Base-by-base conservation (phyloP, 495 filamentous ascomycete species). In the Daldinia caldariorum region DNA sequence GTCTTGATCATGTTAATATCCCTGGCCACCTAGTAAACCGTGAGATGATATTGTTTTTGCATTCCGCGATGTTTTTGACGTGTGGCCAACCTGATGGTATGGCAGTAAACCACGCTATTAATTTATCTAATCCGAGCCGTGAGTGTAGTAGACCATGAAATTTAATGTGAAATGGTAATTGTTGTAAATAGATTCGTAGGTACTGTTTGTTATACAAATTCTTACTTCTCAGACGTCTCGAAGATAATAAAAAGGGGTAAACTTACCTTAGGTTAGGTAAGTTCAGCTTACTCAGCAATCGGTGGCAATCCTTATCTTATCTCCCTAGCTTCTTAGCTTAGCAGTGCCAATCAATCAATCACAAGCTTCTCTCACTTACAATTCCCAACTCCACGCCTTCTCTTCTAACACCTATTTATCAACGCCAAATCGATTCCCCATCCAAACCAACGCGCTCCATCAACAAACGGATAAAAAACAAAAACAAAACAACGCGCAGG, bases 1-100 rank as follows among this genome's bases (percentile, higher is more conserved):
- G 61, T 45, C 69, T 64, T 64, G 53, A 72, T 62, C 32, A 60
- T 18, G 12, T 34, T 55, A 37, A 72, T 68, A 68, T 65, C 26
- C 56, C 13, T 32, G 39, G 32, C 65, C 37, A 41, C 38, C 26
- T 26, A 26, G 3, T 22, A 37, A 61, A 13, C 18, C 39, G 58
- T 55, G 57, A 61, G 65, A 34, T 16, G 29, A 45, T 58, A 61
- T 58, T 9, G 18, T 41, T 58, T 71, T 68, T 68, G 64, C 61
- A 66, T 68, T 26, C 62, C 61, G 59, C 55, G 31, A 71, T 51
- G 20, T 7, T 53, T 47, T 66, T 58, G 58, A 53, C 47, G 16
- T 35, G 38, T 18, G 26, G 41, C 26, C 26, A 47, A 13, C n/a
- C 37, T 16, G 32, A 18, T 37, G 32, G 8, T 10, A 56, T 37